A percentile compares a stretch with the other conserved stretches of the same genome.
phyloP scores from a whole-genome alignment of 176 grass and related monocot genomes.

The Calamus simplicifolius region DNA sequence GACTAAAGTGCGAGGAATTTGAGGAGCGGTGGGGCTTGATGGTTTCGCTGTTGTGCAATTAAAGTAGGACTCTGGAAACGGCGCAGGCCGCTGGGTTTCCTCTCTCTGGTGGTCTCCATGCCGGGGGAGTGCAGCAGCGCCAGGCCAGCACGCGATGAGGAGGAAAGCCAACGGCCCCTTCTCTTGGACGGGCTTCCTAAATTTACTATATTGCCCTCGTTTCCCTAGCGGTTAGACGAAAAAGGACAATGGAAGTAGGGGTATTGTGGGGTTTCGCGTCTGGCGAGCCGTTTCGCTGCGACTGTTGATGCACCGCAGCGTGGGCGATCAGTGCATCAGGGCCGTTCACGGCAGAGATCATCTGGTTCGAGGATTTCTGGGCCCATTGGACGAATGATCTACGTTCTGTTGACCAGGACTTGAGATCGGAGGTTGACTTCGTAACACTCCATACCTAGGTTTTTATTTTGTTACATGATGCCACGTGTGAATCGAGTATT shows the following conservation, averaged over 20 bases:
- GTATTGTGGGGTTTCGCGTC: background rate
- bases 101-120: slow-evolving; percentile 15
- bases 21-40: background rate
- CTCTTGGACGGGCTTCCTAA: background rate
- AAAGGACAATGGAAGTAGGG: background rate
- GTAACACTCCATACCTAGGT: no score
- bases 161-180: background rate
- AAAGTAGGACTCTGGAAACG: slow-evolving; percentile 5
- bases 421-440: no score
- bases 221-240: background rate
- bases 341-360: no score
- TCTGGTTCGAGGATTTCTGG: no score
- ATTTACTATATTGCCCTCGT: slow-evolving; percentile 19
- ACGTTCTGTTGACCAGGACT: no score
- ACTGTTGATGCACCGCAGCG: no score
- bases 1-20: no score
- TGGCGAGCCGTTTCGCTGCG: no score
- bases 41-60: background rate
- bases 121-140: slow-evolving; percentile 13
- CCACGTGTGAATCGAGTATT: no score
- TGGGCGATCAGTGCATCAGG: no score
- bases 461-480: no score
- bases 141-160: background rate
- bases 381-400: no score
- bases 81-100: background rate